A percentile compares a stretch with the other conserved stretches of the same genome.
Conservation (phyloP, 495 filamentous ascomycete genomes). For the Hypomontagnella submonticulosa region DNA sequence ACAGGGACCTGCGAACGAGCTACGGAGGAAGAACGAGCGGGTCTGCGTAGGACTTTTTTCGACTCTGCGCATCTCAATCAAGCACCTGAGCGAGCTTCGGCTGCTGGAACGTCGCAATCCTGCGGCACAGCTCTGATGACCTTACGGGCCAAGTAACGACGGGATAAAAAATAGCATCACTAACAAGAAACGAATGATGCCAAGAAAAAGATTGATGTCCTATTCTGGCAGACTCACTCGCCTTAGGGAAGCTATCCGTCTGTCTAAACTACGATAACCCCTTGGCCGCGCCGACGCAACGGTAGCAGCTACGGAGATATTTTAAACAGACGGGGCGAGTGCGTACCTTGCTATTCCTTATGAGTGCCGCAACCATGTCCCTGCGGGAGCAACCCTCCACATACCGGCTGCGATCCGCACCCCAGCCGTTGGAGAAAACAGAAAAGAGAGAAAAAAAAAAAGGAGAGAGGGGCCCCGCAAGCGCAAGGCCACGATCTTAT, state of each 20-base stretch:
- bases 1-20: slow-evolving; percentile 23
- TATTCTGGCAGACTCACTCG: slow-evolving; percentile 15
- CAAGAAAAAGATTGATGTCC: slow-evolving; percentile 1
- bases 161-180: slow-evolving; percentile 12
- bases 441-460: not conserved
- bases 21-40: slow-evolving; percentile 19
- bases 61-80: not conserved
- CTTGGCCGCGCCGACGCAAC: slow-evolving; percentile 27
- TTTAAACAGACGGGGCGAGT: slow-evolving; percentile 7
- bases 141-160: slow-evolving; percentile 1
- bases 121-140: slow-evolving; percentile 22
- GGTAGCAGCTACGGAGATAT: slow-evolving; percentile 40
- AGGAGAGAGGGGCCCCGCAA: slow-evolving; percentile 14
- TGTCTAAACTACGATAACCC: slow-evolving; percentile 27
- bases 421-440: slow-evolving; percentile 34
- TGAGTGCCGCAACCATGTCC: slow-evolving; percentile 33
- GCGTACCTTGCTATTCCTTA: slow-evolving; percentile 15
- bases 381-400: slow-evolving; percentile 40
- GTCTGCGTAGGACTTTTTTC: slow-evolving; percentile 12
- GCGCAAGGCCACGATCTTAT: slow-evolving; percentile 1
- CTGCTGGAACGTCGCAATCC: slow-evolving; percentile 20
- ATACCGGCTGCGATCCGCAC: slow-evolving; percentile 33
- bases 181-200: not conserved
- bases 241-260: slow-evolving; percentile 9
- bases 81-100: slow-evolving; percentile 24